phyloP scores from a whole-genome alignment of 2,329 filamentous ascomycete species.

The Gaeumannomyces tritici region DNA sequence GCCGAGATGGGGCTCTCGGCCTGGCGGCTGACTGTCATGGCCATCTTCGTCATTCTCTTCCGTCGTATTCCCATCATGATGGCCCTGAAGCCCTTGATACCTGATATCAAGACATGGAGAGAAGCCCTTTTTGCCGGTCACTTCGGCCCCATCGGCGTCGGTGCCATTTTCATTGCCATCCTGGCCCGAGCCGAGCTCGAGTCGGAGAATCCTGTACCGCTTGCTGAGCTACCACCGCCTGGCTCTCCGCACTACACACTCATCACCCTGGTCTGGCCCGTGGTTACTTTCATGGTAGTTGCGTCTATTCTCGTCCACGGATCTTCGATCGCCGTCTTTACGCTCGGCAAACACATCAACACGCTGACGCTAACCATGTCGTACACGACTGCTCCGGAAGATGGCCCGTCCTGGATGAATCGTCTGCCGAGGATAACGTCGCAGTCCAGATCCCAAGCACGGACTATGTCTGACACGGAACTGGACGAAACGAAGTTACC shows the following conservation, averaged over 20 bases:
- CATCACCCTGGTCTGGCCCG: constrained; percentile 87
- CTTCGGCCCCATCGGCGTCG: constrained; percentile 95
- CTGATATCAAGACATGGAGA: constrained; percentile 96
- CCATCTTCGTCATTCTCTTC: constrained; percentile 91
- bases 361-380: constrained; percentile 92
- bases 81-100: constrained; percentile 80
- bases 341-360: constrained; percentile 95
- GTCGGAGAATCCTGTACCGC: constrained; percentile 62
- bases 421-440: constrained; percentile 65
- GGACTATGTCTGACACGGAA: constrained; percentile 74
- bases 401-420: constrained; percentile 92
- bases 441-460: constrained; percentile 69
- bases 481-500: constrained; percentile 52
- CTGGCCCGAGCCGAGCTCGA: constrained; percentile 88
- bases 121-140: constrained; percentile 95
- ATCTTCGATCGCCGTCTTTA: constrained; percentile 97
- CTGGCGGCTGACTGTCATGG: constrained; percentile 89
- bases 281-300: constrained; percentile 88
- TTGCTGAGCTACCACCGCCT: constrained; percentile 48
- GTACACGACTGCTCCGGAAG: constrained; percentile 82
- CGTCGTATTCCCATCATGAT: constrained; percentile 94
- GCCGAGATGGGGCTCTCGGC: constrained; percentile 63
- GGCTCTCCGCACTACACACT: constrained; percentile 54
- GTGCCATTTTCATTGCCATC: constrained; percentile 91
- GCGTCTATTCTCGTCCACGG: constrained; percentile 92